Percentiles rank a stretch among this genome's conserved stretches.
Evolutionary conservation across 345 rosid genomes (phyloP).

Genomic region (Acer negundo): DNA sequence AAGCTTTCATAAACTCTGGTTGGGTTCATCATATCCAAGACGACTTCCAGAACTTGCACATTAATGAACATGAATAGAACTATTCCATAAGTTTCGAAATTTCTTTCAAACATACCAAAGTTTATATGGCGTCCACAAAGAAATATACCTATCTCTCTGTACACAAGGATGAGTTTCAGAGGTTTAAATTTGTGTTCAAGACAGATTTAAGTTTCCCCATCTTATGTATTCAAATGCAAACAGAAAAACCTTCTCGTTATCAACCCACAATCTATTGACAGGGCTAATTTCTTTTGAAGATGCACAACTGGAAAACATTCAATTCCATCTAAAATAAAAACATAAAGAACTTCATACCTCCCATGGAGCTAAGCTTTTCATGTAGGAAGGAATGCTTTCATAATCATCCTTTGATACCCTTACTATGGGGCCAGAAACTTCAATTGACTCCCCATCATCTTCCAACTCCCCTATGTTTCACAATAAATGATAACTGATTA

Average conservation of each 20-base stretch:
- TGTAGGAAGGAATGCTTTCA: slow-evolving; percentile 70
- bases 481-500: neutral
- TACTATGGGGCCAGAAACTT: slow-evolving; percentile 31
- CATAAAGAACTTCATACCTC: slow-evolving; percentile 55
- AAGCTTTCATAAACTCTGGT: neutral
- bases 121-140: neutral
- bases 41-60: neutral
- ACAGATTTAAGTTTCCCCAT: neutral
- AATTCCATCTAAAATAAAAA: neutral
- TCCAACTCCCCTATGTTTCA: slow-evolving; percentile 31
- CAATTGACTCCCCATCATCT: slow-evolving; percentile 24
- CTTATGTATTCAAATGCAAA: neutral
- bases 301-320: neutral
- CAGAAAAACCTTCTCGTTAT: neutral
- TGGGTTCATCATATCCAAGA: neutral
- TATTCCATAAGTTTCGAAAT: neutral
- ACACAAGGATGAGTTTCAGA: neutral
- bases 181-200: slow-evolving; percentile 1
- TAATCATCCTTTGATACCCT: slow-evolving; percentile 55
- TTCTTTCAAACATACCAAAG: neutral
- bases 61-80: neutral
- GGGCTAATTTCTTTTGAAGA: neutral
- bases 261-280: neutral
- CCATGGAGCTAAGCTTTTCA: slow-evolving; percentile 76
- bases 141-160: neutral